phyloP scores from a whole-genome alignment of 495 filamentous ascomycete species.

The Xanthoparmelia taractica region DNA sequence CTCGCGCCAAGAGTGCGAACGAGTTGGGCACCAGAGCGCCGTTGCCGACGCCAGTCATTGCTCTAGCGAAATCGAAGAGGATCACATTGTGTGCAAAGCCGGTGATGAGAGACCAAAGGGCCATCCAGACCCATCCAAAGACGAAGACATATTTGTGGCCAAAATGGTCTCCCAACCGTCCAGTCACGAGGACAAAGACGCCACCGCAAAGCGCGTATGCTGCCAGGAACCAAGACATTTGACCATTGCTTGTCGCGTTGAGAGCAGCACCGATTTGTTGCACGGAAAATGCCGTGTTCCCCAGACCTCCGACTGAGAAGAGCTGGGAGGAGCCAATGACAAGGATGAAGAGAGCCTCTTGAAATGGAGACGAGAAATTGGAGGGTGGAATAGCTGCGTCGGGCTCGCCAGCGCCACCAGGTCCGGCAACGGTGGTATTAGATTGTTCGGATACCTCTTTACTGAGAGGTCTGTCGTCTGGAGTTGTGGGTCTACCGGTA shows the following conservation, averaged over 20 bases:
- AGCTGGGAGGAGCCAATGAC: conserved; percentile 29
- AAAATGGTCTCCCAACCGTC: conserved; percentile 56
- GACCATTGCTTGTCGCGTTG: conserved; percentile 24
- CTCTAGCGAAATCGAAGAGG: conserved; percentile 42
- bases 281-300: conserved; percentile 25
- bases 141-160: conserved; percentile 57
- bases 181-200: conserved; percentile 56
- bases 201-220: conserved; percentile 53
- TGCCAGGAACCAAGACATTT: conserved; percentile 42
- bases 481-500: neutral
- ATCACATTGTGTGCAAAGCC: conserved; percentile 38
- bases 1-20: conserved; percentile 39
- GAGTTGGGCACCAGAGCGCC: conserved; percentile 46
- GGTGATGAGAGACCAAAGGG: conserved; percentile 51
- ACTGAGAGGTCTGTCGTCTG: neutral
- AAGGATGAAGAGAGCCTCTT: conserved; percentile 26
- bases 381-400: neutral
- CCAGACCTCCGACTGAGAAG: conserved; percentile 28
- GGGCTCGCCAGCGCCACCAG: conserved; percentile 1
- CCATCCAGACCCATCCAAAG: conserved; percentile 54
- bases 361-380: conserved; percentile 7
- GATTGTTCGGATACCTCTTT: neutral
- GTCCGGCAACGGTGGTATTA: neutral
- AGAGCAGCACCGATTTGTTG: conserved; percentile 25
- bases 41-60: conserved; percentile 46